Evolutionary conservation across 306 rosid genomes (phyloP).

Genomic region (Myrica gale): DNA sequence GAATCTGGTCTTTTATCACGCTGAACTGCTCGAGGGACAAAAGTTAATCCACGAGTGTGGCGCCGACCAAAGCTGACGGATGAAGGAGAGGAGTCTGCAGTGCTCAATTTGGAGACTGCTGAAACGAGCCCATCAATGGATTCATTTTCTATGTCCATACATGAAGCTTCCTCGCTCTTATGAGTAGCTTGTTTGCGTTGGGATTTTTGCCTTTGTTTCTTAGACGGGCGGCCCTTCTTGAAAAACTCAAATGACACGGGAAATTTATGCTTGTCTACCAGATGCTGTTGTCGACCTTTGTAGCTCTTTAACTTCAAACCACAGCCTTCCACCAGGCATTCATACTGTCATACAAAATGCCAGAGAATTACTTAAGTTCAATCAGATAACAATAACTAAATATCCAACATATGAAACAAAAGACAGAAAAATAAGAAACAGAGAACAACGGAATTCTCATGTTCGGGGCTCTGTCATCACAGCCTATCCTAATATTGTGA

Average conservation of each 20-base stretch:
- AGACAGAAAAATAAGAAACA: neutral
- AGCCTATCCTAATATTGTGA: neutral
- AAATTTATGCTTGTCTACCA: slow-evolving; percentile 86
- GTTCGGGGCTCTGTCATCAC: neutral
- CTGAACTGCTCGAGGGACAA: slow-evolving; percentile 70
- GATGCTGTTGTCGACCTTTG: slow-evolving; percentile 79
- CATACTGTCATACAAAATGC: slow-evolving; percentile 53
- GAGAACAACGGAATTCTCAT: neutral
- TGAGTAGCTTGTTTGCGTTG: slow-evolving; percentile 46
- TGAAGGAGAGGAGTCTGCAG: slow-evolving; percentile 74
- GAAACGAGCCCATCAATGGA: slow-evolving; percentile 68
- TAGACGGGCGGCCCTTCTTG: slow-evolving; percentile 66
- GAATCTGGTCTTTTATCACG: slow-evolving; percentile 47
- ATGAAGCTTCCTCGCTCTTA: slow-evolving; percentile 45
- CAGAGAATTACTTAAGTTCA: neutral
- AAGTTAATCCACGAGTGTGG: slow-evolving; percentile 58
- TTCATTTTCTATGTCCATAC: slow-evolving; percentile 72
- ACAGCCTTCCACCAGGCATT: slow-evolving; percentile 89
- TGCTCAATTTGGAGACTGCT: slow-evolving; percentile 71
- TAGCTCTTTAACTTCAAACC: slow-evolving; percentile 80
- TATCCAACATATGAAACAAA: neutral
- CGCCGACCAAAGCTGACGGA: slow-evolving; percentile 89
- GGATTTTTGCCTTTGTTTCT: slow-evolving; percentile 65
- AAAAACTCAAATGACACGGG: slow-evolving; percentile 73
- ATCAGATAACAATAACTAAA: neutral